Evolutionary conservation across 495 filamentous ascomycete species (phyloP), one percentile per base, ranked within the genome.

Genomic region (Amniculicola lignicola): DNA sequence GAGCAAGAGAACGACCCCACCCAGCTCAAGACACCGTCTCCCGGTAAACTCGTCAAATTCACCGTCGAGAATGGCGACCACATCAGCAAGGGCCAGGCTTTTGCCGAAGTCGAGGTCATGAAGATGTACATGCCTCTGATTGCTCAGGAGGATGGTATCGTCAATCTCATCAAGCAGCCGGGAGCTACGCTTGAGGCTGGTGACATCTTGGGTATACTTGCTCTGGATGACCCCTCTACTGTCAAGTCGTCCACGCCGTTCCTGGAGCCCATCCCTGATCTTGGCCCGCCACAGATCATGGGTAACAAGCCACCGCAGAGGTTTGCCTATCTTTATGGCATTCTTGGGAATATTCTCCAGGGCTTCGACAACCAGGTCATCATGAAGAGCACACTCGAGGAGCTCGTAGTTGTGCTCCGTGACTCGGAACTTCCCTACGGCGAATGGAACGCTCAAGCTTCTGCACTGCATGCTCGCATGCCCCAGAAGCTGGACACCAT

Each of bases 121-220:
- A 99, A 99, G 79, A 99, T 99, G 93, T 97, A 95, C 77, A 99
- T 99, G 93, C 93, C 93, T 63, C 79, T 99, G 47, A 79, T 99
- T 50, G 86, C 93, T n/a, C 86, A 92, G 71, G 93, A 99, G 70
- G 94, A 95, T 61, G 93, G 93, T 73, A 84, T 92, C 49, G 94
- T 99, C 39, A 91, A 96, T 74, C 79, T 97, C 65, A 95, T 99
- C 77, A 99, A 99, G 82, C 93, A 97, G 75, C 94, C 94, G 48
- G 93, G 93, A 63, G 89, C 93, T 16, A 93, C 90, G n/a, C 86
- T 99, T 27, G 90, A 96, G 72, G 93, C 93, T 65, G 93, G 93
- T 68, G 93, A 99, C 64, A 97, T 97, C 57, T 84, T 99, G n/a
- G 93, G 90, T 74, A 96, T 99, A 57, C 82, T 99, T 21, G 85